phyloP scores from a whole-genome alignment of 345 rosid genomes.

The Camelina neglecta region DNA sequence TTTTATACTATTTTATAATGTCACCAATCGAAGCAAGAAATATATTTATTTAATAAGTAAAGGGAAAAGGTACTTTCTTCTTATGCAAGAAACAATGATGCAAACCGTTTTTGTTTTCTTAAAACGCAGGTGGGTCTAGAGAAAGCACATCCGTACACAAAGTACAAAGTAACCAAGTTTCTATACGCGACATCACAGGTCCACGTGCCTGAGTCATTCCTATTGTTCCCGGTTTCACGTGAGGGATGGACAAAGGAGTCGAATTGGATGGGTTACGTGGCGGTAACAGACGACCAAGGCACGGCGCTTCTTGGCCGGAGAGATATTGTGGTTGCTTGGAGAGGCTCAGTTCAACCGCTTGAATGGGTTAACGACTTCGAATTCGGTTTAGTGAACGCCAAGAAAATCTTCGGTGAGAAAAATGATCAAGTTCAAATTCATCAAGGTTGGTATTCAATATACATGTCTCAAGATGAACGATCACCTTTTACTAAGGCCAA shows the following conservation, averaged over 20 bases:
- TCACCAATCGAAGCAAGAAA: background rate
- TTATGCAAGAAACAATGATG: constrained; percentile 24
- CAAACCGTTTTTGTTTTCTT: background rate
- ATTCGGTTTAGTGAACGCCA: constrained; percentile 57
- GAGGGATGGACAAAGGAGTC: constrained; percentile 90
- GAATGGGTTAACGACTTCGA: constrained; percentile 81
- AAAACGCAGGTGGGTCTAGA: constrained; percentile 52
- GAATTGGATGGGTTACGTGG: constrained; percentile 85
- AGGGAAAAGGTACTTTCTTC: background rate
- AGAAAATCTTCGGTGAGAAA: constrained; percentile 53
- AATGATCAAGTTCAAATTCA: constrained; percentile 55
- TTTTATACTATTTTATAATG: background rate
- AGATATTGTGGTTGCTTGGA: constrained; percentile 85
- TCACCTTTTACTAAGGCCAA: constrained; percentile 62
- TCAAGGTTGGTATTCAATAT: constrained; percentile 89
- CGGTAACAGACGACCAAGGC: constrained; percentile 80
- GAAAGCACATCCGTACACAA: constrained; percentile 58
- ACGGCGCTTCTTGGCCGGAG: constrained; percentile 68
- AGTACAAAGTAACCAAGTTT: constrained; percentile 70
- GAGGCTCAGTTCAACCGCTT: constrained; percentile 71
- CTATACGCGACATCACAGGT: constrained; percentile 71
- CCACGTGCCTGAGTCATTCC: constrained; percentile 68
- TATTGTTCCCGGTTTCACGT: constrained; percentile 62
- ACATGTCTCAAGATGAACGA: constrained; percentile 68
- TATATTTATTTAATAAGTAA: background rate